These are phyloP conservation scores for Teunomyces atbi DNA, from an alignment of 805 yeast genomes.

Conservation along the genomic window DNA sequence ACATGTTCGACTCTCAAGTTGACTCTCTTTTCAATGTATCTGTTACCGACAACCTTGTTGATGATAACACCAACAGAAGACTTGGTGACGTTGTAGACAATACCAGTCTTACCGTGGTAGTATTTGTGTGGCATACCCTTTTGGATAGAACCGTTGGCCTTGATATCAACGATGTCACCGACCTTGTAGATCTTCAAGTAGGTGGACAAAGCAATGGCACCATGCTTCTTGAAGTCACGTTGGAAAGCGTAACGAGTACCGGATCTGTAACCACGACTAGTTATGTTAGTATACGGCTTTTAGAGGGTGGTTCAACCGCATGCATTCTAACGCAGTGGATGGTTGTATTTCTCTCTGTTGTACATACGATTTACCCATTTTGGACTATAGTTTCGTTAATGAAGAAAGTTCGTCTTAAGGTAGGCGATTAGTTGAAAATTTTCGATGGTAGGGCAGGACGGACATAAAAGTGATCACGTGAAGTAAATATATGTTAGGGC, in stretches of 20 bases:
- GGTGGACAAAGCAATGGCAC: conserved; percentile 89
- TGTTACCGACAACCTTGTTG: conserved; percentile 98
- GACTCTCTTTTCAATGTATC: conserved; percentile 98
- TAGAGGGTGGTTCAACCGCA: background rate
- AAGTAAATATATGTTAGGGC: background rate
- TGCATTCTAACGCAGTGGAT: background rate
- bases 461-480: background rate
- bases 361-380: conserved; percentile 41
- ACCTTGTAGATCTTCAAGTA: conserved; percentile 98
- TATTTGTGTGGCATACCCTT: conserved; percentile 99
- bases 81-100: conserved; percentile 98
- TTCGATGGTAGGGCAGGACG: background rate
- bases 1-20: conserved; percentile 98
- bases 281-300: background rate
- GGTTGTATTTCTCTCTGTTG: background rate
- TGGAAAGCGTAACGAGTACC: conserved; percentile 99
- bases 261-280: conserved; percentile 96
- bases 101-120: conserved; percentile 99
- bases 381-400: conserved; percentile 13
- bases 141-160: conserved; percentile 98
- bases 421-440: conserved; percentile 7
- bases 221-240: conserved; percentile 99
- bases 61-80: conserved; percentile 96
- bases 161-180: conserved; percentile 99
- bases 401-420: conserved; percentile 2